These are phyloP conservation scores for Venturia nashicola DNA, from an alignment of 2,329 filamentous ascomycete genomes.

Conservation along the genomic window DNA sequence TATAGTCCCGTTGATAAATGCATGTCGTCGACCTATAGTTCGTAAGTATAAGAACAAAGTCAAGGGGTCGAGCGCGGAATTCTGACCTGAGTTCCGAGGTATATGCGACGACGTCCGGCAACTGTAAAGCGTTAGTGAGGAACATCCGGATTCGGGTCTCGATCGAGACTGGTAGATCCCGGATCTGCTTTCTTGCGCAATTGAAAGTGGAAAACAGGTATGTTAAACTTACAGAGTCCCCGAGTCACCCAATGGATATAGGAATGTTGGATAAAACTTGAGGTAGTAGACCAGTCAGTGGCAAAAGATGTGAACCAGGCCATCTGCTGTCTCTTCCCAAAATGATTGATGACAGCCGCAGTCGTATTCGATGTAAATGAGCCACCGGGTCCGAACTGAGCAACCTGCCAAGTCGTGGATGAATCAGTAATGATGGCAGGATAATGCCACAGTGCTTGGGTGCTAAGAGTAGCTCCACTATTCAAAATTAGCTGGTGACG, in stretches of 20 bases:
- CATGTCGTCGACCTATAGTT: constrained; percentile 38
- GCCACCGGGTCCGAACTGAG: constrained; percentile 32
- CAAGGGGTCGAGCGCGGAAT: too few relatives aligned
- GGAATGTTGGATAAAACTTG: constrained; percentile 42
- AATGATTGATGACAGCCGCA: constrained; percentile 43
- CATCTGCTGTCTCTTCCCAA: constrained; percentile 42
- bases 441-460: constrained; percentile 40
- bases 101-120: constrained; percentile 36
- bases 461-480: constrained; percentile 35
- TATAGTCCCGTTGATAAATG: constrained; percentile 29
- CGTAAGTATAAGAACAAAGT: too few relatives aligned
- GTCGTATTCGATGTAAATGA: constrained; percentile 26
- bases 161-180: too few relatives aligned
- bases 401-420: constrained; percentile 35
- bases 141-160: not conserved
- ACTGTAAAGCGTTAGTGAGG: constrained; percentile 16
- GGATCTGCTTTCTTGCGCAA: too few relatives aligned
- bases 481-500: not conserved
- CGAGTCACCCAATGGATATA: constrained; percentile 46
- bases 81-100: constrained; percentile 33
- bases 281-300: constrained; percentile 34
- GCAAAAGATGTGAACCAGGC: constrained; percentile 41
- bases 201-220: not conserved
- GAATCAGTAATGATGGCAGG: constrained; percentile 38
- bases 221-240: constrained; percentile 23